Percentiles rank a stretch among this genome's conserved stretches.
phyloP scores from a whole-genome alignment of 108 stramenopile species.

The Tribonema minus region DNA sequence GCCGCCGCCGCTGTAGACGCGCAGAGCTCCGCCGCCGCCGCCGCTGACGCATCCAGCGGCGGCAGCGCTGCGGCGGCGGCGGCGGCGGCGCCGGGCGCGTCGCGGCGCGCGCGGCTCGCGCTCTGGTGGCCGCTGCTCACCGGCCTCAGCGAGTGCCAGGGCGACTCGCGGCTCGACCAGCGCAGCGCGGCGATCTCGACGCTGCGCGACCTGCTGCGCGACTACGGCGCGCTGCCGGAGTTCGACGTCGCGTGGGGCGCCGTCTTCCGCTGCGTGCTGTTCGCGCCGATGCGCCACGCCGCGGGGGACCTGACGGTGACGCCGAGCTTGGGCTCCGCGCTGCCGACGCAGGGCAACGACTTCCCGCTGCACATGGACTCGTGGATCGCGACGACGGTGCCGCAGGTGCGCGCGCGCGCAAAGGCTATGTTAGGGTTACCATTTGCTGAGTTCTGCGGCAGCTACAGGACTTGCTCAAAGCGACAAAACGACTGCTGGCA shows the following conservation, averaged over 20 bases:
- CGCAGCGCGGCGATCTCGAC: constrained; percentile 45
- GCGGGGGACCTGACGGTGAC: not conserved
- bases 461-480: not conserved
- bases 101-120: constrained; percentile 1
- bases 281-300: no score
- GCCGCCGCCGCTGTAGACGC: not conserved
- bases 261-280: not conserved
- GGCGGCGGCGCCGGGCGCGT: not conserved
- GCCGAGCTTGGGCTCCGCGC: not conserved
- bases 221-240: not conserved
- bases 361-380: constrained; percentile 15
- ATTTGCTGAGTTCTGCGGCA: constrained; percentile 1
- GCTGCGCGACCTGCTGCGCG: constrained; percentile 36
- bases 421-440: constrained; percentile 1
- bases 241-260: not conserved
- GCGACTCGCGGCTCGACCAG: constrained; percentile 68
- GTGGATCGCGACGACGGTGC: constrained; percentile 14
- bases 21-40: not conserved
- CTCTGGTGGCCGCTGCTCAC: constrained; percentile 94
- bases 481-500: not conserved
- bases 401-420: constrained; percentile 10
- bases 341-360: not conserved
- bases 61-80: not conserved
- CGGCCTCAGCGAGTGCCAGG: constrained; percentile 76
- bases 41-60: not conserved